These are phyloP conservation scores for Cercospora zeae-maydis DNA, from an alignment of 2,329 filamentous ascomycete genomes.

Conservation along the genomic window DNA sequence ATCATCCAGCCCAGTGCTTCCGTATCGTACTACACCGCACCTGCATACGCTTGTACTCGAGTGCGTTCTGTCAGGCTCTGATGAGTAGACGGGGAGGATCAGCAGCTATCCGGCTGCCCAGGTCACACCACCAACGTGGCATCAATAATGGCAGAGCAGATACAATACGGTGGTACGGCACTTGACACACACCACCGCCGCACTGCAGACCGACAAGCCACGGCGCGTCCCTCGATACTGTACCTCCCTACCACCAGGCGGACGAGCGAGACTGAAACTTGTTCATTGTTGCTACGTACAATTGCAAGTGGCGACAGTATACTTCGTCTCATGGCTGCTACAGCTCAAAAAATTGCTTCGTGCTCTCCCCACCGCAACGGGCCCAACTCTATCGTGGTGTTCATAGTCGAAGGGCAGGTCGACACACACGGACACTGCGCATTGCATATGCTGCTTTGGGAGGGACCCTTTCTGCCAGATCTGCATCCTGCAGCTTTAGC, in stretches of 20 bases:
- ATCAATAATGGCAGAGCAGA: neutral
- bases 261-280: neutral
- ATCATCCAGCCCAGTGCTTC: neutral
- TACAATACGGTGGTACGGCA: neutral
- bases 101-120: neutral
- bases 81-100: neutral
- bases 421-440: neutral
- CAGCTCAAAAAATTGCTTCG: neutral
- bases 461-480: neutral
- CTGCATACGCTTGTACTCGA: neutral
- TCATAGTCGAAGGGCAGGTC: neutral
- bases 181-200: neutral
- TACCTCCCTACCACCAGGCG: neutral
- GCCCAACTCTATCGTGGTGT: neutral
- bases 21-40: neutral
- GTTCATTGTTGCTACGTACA: neutral
- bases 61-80: neutral
- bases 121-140: constrained; percentile 1
- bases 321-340: neutral
- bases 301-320: neutral
- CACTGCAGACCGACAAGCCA: constrained; percentile 1
- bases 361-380: neutral
- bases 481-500: constrained; percentile 9
- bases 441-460: constrained; percentile 12
- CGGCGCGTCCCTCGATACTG: neutral